Evolutionary conservation across 2,329 filamentous ascomycete genomes (phyloP).

Genomic region (Penicillium sp.): DNA sequence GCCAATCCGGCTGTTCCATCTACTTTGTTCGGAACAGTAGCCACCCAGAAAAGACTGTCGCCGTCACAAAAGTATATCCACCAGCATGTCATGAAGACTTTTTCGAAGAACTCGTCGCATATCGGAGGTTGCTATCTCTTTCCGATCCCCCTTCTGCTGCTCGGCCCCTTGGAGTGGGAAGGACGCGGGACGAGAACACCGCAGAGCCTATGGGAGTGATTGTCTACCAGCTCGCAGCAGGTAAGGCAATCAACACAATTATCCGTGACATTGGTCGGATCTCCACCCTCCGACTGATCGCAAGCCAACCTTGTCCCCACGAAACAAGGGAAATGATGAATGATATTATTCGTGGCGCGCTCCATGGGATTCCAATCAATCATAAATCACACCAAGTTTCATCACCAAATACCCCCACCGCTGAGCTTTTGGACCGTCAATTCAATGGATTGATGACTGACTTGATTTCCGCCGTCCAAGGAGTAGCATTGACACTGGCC

Average conservation of each 20-base stretch:
- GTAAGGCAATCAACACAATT: constrained; percentile 1
- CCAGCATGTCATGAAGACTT: constrained; percentile 1
- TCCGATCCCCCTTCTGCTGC: constrained; percentile 1
- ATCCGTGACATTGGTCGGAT: constrained; percentile 2
- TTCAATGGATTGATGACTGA: background rate
- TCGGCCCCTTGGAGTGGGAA: background rate
- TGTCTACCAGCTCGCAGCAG: constrained; percentile 1
- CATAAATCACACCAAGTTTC: background rate
- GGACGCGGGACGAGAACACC: background rate
- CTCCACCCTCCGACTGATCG: background rate
- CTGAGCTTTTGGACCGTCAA: background rate
- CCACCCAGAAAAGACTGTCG: background rate
- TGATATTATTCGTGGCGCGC: constrained; percentile 1
- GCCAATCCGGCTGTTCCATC: constrained; percentile 2
- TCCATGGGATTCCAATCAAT: background rate
- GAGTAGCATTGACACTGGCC: background rate
- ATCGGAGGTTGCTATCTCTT: background rate
- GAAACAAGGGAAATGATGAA: constrained; percentile 1
- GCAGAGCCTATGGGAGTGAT: constrained; percentile 1
- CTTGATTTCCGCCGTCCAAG: background rate
- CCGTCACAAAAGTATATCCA: constrained; percentile 1
- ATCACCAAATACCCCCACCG: background rate
- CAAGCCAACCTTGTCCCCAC: background rate
- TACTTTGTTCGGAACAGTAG: background rate
- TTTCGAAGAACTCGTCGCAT: constrained; percentile 2